Evolutionary conservation across 768 basidiomycete species (phyloP), one percentile per base, ranked within the genome.

Genomic region (Jaapia argillacea): DNA sequence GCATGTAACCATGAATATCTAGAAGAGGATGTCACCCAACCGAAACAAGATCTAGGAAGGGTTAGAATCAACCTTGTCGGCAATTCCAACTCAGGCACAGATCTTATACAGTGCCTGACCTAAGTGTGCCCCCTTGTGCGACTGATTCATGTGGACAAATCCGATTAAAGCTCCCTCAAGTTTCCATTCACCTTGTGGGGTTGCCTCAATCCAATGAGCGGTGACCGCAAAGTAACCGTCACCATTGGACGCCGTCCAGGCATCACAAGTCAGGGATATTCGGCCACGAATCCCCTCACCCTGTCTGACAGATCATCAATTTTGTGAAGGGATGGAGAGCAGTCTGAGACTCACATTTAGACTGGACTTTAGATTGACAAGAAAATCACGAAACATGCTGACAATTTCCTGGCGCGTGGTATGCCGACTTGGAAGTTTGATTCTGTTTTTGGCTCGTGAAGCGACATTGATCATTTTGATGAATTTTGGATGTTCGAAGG

Each of bases 181-280:
- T 22, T 53, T 43, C 63, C 62, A 68, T 5, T 51, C 36, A 0
- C 47, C 46, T 5, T 51, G 45, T 1, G 24, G 16, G 1, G 14
- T 39, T 47, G 66, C 61, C 24, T 67, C 61, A 35, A 67, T 62
- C 65, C 67, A 70, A 41, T 66, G 63, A 1, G 56, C 63, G 0
- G 61, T 70, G 4, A 65, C 60, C 0, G 58, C 66, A 48, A 65
- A 64, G 49, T 70, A 71, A 1, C 51, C 58, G 49, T 69, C 65
- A 1, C 48, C 45, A 46, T 64, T 68, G 6, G 26, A 40, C 2
- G 67, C 67, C 39, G 65, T 65, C 68, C 67, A 69, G 12, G 56
- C 64, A 50, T 70, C 61, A 48, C 64, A 64, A 3, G 65, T 70
- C 5, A 62, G 18, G 31, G 50, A 60, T 27, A 65, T 54, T 5